Percentiles rank a stretch among this genome's conserved stretches.
These are phyloP conservation scores for Lophiotrema nucula DNA, from an alignment of 495 filamentous ascomycete species.

Conservation along the genomic window DNA sequence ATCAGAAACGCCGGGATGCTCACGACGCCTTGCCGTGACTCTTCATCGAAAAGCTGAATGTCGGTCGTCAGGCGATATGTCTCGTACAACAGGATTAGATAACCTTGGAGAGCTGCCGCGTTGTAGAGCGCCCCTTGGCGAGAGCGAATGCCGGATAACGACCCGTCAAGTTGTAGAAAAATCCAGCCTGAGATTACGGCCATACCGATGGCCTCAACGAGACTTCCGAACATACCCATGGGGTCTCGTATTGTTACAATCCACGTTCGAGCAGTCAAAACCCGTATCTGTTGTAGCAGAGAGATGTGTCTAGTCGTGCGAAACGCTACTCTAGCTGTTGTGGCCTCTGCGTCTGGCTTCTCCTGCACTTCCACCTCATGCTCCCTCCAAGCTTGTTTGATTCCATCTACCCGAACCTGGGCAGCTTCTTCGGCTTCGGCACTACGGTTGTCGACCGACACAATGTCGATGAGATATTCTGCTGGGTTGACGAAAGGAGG, in stretches of 20 bases:
- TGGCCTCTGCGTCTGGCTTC: not conserved
- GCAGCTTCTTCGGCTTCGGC: slow-evolving; percentile 60
- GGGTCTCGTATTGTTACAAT: slow-evolving; percentile 69
- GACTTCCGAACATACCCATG: slow-evolving; percentile 64
- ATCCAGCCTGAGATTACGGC: slow-evolving; percentile 68
- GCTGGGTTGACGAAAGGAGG: slow-evolving; percentile 72
- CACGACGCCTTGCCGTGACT: slow-evolving; percentile 68
- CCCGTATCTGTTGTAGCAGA: slow-evolving; percentile 59
- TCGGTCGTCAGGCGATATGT: slow-evolving; percentile 68
- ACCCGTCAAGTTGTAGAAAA: slow-evolving; percentile 59
- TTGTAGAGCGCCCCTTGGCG: slow-evolving; percentile 68
- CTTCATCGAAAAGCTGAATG: slow-evolving; percentile 71
- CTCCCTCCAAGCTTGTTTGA: slow-evolving; percentile 55
- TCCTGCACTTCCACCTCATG: not conserved
- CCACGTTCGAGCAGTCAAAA: slow-evolving; percentile 64
- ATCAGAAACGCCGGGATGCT: slow-evolving; percentile 63
- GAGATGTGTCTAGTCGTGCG: slow-evolving; percentile 23
- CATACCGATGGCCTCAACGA: slow-evolving; percentile 65
- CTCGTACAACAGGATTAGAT: slow-evolving; percentile 71
- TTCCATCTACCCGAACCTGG: slow-evolving; percentile 51
- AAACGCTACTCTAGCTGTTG: not conserved
- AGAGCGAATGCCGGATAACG: slow-evolving; percentile 62
- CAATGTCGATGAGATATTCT: slow-evolving; percentile 69
- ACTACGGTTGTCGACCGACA: slow-evolving; percentile 66
- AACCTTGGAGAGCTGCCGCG: slow-evolving; percentile 65